Evolutionary conservation across 306 rosid genomes (phyloP), one percentile per base, ranked within the genome.

Genomic region (Prunus mongolica): DNA sequence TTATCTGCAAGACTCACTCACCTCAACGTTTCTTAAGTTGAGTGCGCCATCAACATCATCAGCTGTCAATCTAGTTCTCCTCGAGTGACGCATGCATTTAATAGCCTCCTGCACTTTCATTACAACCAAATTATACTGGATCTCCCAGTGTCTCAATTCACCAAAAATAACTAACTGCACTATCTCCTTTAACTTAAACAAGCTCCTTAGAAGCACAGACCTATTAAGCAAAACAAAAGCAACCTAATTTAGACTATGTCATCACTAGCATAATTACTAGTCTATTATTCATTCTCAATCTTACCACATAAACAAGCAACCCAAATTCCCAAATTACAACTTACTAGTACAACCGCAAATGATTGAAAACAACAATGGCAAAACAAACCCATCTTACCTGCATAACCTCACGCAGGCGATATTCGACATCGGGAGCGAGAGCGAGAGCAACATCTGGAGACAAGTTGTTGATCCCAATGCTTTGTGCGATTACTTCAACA

Each of bases 81-180:
- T 89, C 0, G 97, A 87, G 80, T 95, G 99, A 60, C 91, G 97
- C 99, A 92, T 95, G 85, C 99, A 95, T 84, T 95, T 95, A 65
- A 95, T 84, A 12, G 99, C 91, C 82, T 95, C 99, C 99, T 95
- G 81, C 24, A 78, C 25, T 84, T 57, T 25, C 77, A 83, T 60
- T 73, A 57, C 6, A 75, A 69, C 68, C 47, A 44, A 60, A 75
- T 47, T 22, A 63, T 13, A 64, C 27, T 62, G 45, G 15, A 20
- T 24, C 46, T 6, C 15, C 19, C 62, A 73, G 6, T 24, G 7
- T 52, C 73, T 78, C 62, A 60, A 10, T 44, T 45, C 16, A 57
- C 62, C 24, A 27, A 30, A 38, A 54, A 14, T 10, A 58, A 6
- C 45, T 25, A 58, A 11, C 14, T 20, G 13, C 56, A 16, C 41